Conservation (phyloP, 345 rosid genomes). For the Hibiscus trionum region DNA sequence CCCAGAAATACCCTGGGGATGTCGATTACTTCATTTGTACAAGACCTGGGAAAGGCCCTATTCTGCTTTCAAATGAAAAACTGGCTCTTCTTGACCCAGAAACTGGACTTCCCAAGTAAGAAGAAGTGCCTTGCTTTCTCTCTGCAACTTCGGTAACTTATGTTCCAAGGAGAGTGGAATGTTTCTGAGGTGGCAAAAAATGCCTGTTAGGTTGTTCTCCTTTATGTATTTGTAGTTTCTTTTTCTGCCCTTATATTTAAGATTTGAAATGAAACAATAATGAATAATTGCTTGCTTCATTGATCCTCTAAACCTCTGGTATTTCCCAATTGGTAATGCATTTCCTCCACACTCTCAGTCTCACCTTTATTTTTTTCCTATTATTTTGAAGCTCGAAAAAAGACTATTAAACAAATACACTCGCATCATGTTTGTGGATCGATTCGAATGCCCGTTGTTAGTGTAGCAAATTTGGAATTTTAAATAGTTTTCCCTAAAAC, state of each 20-base stretch:
- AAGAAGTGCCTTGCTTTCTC: conserved; percentile 4
- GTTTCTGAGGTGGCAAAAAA: neutral
- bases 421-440: no score
- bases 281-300: neutral
- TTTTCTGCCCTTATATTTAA: neutral
- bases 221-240: neutral
- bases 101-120: conserved; percentile 68
- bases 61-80: conserved; percentile 50
- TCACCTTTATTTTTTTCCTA: neutral
- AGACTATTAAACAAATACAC: no score
- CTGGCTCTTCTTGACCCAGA: conserved; percentile 56
- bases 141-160: neutral
- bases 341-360: neutral
- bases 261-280: neutral
- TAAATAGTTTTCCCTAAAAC: no score
- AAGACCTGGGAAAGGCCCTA: conserved; percentile 82
- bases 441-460: no score
- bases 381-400: no score
- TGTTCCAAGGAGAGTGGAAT: neutral
- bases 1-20: conserved; percentile 57
- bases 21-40: conserved; percentile 86
- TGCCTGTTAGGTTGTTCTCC: neutral
- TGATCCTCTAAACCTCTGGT: neutral
- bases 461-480: no score
- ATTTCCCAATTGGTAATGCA: neutral